phyloP scores from a whole-genome alignment of 768 basidiomycete genomes.

The Pluteus cervinus region DNA sequence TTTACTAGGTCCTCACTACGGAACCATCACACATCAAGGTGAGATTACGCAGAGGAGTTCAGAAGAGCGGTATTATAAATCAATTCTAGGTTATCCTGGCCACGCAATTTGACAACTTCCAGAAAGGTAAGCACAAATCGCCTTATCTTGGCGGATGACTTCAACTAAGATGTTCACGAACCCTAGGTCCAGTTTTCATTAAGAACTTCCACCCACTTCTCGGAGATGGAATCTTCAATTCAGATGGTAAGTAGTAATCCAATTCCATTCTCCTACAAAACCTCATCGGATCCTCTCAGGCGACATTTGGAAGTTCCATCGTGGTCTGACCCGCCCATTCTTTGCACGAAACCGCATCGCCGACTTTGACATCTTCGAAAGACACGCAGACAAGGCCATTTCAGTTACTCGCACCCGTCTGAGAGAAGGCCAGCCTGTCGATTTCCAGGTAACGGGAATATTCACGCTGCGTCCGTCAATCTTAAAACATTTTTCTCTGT shows the following conservation, averaged over 20 bases:
- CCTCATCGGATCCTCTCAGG: background rate
- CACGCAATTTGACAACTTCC: constrained; percentile 39
- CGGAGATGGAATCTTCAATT: constrained; percentile 55
- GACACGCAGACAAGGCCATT: constrained; percentile 46
- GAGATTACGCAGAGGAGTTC: background rate
- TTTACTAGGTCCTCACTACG: constrained; percentile 20
- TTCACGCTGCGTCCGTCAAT: background rate
- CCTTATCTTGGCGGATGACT: background rate
- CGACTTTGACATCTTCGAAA: constrained; percentile 56
- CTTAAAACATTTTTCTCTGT: background rate
- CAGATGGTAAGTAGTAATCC: constrained; percentile 39
- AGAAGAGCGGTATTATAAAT: background rate
- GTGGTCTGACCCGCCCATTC: constrained; percentile 63
- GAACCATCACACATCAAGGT: constrained; percentile 38
- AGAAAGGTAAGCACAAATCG: constrained; percentile 33
- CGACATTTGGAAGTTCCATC: constrained; percentile 39
- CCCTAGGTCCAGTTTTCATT: constrained; percentile 21
- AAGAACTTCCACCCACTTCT: constrained; percentile 29
- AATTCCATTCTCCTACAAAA: constrained; percentile 9
- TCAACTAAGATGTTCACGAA: constrained; percentile 2
- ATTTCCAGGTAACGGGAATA: constrained; percentile 62
- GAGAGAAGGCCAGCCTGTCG: constrained; percentile 45
- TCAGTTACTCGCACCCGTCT: constrained; percentile 33
- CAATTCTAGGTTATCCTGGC: constrained; percentile 29
- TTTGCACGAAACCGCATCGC: constrained; percentile 54